Evolutionary conservation across 306 rosid genomes (phyloP).

Genomic region (Prunus armeniaca): DNA sequence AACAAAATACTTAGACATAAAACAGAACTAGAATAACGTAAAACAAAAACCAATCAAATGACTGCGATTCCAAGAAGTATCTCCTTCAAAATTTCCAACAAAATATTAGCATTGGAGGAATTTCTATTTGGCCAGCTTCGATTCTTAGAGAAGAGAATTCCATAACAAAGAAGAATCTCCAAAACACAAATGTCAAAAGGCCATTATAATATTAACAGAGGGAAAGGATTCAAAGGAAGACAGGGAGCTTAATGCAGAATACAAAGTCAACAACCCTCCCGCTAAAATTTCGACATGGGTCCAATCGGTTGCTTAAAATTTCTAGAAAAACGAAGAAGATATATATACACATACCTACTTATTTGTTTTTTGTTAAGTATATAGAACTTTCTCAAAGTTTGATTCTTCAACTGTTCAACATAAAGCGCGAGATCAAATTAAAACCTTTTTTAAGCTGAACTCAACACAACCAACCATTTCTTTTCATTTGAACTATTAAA

Average conservation of each 20-base stretch:
- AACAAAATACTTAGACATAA: slow-evolving; percentile 1
- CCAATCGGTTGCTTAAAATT: neutral
- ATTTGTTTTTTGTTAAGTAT: neutral
- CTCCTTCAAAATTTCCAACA: neutral
- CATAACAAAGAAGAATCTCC: slow-evolving; percentile 1
- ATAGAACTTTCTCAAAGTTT: neutral
- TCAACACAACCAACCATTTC: slow-evolving; percentile 5
- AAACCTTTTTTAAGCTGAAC: neutral
- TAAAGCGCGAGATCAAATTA: neutral
- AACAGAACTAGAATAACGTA: too few species aligned
- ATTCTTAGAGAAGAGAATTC: neutral
- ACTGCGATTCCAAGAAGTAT: slow-evolving; percentile 4
- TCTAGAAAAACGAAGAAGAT: neutral
- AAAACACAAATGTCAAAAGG: neutral
- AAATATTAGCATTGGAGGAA: neutral
- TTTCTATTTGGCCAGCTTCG: neutral
- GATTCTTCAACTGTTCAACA: neutral
- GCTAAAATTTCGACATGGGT: neutral
- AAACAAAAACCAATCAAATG: neutral
- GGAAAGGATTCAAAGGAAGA: neutral
- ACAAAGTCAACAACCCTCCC: neutral
- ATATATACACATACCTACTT: neutral
- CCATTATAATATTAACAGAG: neutral
- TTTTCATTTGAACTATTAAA: slow-evolving; percentile 11
- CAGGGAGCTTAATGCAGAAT: neutral